Base-by-base conservation (phyloP, 108 stramenopile genomes). In the Skeletonema potamos region DNA sequence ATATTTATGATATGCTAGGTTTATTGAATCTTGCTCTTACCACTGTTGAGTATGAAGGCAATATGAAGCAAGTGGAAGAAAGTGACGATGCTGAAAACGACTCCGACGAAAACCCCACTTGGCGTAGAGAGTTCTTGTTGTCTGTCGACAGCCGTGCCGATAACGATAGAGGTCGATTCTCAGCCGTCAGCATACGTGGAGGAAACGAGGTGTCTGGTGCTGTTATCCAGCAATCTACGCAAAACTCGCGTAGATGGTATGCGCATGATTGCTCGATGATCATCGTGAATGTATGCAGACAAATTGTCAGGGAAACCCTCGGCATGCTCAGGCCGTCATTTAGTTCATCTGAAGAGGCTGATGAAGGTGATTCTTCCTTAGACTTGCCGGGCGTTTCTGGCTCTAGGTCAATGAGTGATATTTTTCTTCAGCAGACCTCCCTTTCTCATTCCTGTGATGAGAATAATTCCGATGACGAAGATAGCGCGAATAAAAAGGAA, bases 1-100 rank as follows among this genome's bases (percentile, higher is more conserved):
- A 86, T 61, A 85, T 95, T 29, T 85, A 85, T 51, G 91, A 92
- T 26, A 83, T 95, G 84, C 88, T 92, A 61, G 81, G 85, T 37
- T 66, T 95, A 28, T 57, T 95, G 46, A 95, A 95, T 64, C 66
- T 92, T 11, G 66, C 88, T 15, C 62, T 95, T 9, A 69, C 77
- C 17, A 95, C 94, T 10, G 72, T 91, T 55, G 94, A 95, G 68
- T 95, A 92, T 69, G 91, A 90, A 72, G 91, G 94, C 20, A 77
- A 66, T 44, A 87, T 89, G 32, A 73, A 76, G 44, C 65, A 79
- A 29, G 27, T 67, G 10, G 86, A 78, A 43, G 67, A 74, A 9
- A 82, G 72, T 3, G 70, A 76, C 28, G 64, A 56, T 34, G 43
- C 37, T 15, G 77, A 79, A 28, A 54, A 64, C 11, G 54, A 68